Percentiles rank a stretch among this genome's conserved stretches.
phyloP scores from a whole-genome alignment of 495 filamentous ascomycete genomes.

The Cercophora samala region DNA sequence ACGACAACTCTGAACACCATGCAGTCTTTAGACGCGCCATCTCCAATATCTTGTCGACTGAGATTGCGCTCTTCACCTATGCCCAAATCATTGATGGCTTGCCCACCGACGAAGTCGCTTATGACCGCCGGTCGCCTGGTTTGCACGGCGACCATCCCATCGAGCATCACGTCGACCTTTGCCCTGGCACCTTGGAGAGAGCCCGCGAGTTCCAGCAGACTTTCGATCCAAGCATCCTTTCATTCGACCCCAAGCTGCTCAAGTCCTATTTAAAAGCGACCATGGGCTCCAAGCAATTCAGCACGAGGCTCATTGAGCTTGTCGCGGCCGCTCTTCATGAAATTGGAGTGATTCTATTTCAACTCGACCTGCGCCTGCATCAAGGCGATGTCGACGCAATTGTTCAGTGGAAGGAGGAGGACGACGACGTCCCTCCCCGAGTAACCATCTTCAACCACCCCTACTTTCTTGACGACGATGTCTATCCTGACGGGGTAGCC shows the following conservation, averaged over 20 bases:
- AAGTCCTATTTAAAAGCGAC: conserved; percentile 20
- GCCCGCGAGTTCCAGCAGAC: conserved; percentile 14
- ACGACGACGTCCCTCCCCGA: background rate
- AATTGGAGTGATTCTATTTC: conserved; percentile 27
- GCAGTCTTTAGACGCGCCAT: conserved; percentile 19
- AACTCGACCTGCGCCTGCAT: conserved; percentile 16
- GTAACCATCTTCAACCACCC: conserved; percentile 29
- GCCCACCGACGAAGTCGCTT: conserved; percentile 24
- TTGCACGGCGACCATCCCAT: conserved; percentile 18
- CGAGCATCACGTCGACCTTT: conserved; percentile 23
- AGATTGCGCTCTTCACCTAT: conserved; percentile 30
- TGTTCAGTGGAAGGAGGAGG: conserved; percentile 12
- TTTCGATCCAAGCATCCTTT: conserved; percentile 18
- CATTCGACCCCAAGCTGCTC: conserved; percentile 21
- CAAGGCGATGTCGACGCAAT: conserved; percentile 19
- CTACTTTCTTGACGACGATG: conserved; percentile 21
- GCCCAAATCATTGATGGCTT: conserved; percentile 37
- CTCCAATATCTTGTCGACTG: conserved; percentile 20
- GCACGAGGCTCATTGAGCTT: conserved; percentile 29
- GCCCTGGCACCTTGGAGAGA: conserved; percentile 18
- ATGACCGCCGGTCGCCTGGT: conserved; percentile 8
- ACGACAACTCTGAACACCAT: conserved; percentile 10
- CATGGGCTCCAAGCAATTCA: conserved; percentile 21
- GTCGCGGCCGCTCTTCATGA: conserved; percentile 31
- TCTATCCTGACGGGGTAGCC: conserved; percentile 33